Base-by-base conservation (phyloP, 2,329 filamentous ascomycete species). In the Exophiala phaeomuriformis region DNA sequence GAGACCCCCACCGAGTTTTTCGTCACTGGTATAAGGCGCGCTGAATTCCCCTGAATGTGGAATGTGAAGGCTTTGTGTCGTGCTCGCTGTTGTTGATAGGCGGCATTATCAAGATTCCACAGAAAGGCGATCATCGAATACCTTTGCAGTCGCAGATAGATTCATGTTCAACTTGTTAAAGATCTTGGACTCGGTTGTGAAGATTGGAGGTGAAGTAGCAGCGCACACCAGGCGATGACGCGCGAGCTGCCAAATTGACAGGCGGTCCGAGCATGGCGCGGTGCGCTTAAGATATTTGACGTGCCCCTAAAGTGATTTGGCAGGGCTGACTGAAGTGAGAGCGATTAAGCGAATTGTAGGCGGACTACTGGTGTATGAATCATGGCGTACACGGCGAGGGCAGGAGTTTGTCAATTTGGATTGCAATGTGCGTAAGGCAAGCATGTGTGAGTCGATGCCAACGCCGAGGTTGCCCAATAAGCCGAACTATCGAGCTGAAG, bases 401-500 rank as follows among this genome's bases (percentile, higher is more conserved):
- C 57, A 52, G 45, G 33, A 44, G 32, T 46, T 53, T 51, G 47
- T 49, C 44, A 50, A 52, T 53, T 49, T 52, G 47, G 43, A 53
- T 55, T 56, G 51, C 47, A 57, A 55, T 43, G 52, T 52, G 57
- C 54, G 45, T 55, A 57, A 59, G 54, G 51, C 54, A 55, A 59
- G 48, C 42, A 55, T 55, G 44, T 55, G 44, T 53, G 51, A 52
- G 54, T 57, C 54, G 57, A 52, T 53, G 44, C 53, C 52, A 54
- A 59, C 53, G 54, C 49, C 48, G 46, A 49, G 44, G 50, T 37
- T 55, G 46, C 51, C 39, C 43, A 49, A 54, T 31, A 55, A 53
- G 57, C 54, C 57, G 51, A 56, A 57, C 57, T 59, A 59, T 59
- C 51, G 57, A 59, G 57, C 42, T 55, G 57, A 53, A 59, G 49